Conservation (phyloP, 805 yeast genomes). For the Sugiyamaella floridensis region DNA sequence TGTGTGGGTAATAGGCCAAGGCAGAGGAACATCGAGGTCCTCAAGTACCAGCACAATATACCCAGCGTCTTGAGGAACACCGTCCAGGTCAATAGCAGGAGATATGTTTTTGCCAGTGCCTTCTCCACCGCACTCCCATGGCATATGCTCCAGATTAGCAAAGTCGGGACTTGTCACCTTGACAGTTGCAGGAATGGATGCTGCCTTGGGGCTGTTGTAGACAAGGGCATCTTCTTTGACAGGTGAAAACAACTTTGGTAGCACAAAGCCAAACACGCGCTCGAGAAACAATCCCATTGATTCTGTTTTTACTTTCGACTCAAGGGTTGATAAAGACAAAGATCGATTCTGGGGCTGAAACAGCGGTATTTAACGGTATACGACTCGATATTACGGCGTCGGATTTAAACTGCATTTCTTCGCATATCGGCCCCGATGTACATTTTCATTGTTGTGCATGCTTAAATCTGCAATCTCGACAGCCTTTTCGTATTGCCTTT, state of each 20-base stretch:
- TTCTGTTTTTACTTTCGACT: not conserved
- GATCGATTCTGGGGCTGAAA: no score
- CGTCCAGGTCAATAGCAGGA: slow-evolving; percentile 12
- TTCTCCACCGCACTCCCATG: slow-evolving; percentile 15
- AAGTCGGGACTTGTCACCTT: slow-evolving; percentile 15
- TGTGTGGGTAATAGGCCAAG: slow-evolving; percentile 13
- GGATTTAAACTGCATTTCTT: no score
- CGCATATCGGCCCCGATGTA: no score
- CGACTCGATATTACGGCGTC: no score
- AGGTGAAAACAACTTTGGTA: slow-evolving; percentile 4
- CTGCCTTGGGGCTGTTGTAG: not conserved
- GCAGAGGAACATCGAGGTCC: slow-evolving; percentile 18
- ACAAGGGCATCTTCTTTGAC: slow-evolving; percentile 6
- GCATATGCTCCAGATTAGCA: slow-evolving; percentile 9
- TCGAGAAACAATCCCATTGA: slow-evolving; percentile 1
- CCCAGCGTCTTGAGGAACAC: slow-evolving; percentile 11
- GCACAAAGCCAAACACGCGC: slow-evolving; percentile 3
- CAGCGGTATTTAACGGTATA: no score
- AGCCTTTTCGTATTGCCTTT: no score
- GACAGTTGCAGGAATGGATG: slow-evolving; percentile 8
- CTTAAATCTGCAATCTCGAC: no score
- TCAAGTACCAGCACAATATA: slow-evolving; percentile 12
- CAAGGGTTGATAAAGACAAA: no score
- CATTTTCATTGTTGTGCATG: no score
- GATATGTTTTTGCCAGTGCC: slow-evolving; percentile 12